Base-by-base conservation (phyloP, 805 yeast species). In the Maudiozyma turicensis region DNA sequence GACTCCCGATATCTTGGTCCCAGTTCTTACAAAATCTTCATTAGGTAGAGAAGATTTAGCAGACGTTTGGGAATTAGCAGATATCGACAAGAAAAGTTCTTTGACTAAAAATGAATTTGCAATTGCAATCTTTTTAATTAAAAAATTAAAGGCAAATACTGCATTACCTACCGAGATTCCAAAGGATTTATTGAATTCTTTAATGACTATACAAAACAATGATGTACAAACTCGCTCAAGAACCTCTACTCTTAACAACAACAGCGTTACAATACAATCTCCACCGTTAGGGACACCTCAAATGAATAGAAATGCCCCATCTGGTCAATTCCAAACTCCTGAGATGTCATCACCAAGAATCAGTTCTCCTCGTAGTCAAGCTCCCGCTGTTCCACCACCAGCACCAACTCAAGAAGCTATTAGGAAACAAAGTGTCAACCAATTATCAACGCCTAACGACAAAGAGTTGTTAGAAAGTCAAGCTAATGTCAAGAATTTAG, bases 1-100 rank as follows among this genome's bases (percentile, higher is more conserved):
- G 55, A 78, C 82, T 20, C 84, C 96, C 3, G 78, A 74, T 50
- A 87, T 86, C 58, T 88, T 91, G 41, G 99, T 95, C 8, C 82
- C 84, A 6, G 88, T 90, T 63, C 77, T 93, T 57, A 82, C 86
- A 76, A 84, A 91, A 14, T 90, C 97, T 5, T 84, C 86, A 50
- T 76, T 93, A 49, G 76, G 82, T 45, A 95, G 90, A 59, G 90
- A 86, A 47, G 81, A 77, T 28, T 75, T 93, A 53, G 98, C 98
- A 1, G 70, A 78, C 26, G 80, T 91, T 37, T 93, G 99, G 99
- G 99, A 93, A 66, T 73, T 93, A 57, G 78, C 98, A 10, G 97
- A 93, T 64, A 74, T 86, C 51, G 83, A 86, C 53, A 88, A 87
- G 64, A 78, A 85, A 33, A 96, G 96, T 28, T 74, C 75, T 34